Conservation (phyloP, 768 basidiomycete genomes). For the Rhodotorula kratochvilovae region DNA sequence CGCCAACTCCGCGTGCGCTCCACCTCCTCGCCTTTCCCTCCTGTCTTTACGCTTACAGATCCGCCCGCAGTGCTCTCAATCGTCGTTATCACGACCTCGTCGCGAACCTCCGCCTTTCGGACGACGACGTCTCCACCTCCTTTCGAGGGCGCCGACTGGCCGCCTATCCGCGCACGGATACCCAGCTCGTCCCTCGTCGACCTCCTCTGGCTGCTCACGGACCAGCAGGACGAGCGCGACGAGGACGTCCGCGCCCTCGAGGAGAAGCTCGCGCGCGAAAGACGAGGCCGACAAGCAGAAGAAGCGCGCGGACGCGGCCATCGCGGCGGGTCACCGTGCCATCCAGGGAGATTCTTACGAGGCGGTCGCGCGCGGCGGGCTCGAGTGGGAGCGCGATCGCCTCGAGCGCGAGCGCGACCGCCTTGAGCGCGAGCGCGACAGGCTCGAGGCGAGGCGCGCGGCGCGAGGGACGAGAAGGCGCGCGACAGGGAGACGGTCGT, state of each 20-base stretch:
- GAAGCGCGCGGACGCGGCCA: neutral
- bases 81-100: constrained; percentile 11
- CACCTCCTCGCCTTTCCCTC: no score
- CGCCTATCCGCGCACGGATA: neutral
- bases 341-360: neutral
- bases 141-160: neutral
- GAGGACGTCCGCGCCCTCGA: neutral
- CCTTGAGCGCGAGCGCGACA: neutral
- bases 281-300: neutral
- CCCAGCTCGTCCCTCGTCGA: neutral
- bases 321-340: neutral
- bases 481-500: constrained; percentile 7
- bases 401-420: neutral
- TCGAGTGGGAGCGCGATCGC: neutral
- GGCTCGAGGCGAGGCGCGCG: neutral
- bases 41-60: neutral
- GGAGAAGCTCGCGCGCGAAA: neutral
- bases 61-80: neutral
- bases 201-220: constrained; percentile 17
- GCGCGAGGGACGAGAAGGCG: neutral
- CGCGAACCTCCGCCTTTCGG: constrained; percentile 10
- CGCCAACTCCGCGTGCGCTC: neutral
- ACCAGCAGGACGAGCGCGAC: constrained; percentile 1
- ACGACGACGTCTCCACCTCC: constrained; percentile 17
- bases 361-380: neutral